These are phyloP conservation scores for Zoysia pacifica DNA, from an alignment of 176 grass and related monocot genomes.

Conservation along the genomic window DNA sequence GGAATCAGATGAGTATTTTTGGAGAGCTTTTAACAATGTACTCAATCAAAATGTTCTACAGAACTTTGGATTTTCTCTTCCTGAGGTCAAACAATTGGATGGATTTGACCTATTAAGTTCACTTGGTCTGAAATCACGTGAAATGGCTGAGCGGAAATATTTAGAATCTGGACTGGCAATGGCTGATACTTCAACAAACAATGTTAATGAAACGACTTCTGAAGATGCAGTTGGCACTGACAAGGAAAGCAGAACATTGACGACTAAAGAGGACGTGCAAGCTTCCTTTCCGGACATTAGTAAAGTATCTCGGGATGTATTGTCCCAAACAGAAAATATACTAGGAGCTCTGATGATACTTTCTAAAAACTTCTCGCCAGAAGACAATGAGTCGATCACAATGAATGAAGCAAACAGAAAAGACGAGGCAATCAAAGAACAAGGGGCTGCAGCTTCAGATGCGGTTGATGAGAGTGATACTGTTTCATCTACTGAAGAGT, in stretches of 20 bases:
- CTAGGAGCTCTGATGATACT: constrained; percentile 89
- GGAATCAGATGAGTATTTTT: constrained; percentile 74
- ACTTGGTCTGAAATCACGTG: constrained; percentile 60
- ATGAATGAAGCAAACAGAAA: constrained; percentile 34
- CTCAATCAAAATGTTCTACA: constrained; percentile 67
- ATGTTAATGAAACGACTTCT: constrained; percentile 39
- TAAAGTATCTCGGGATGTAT: constrained; percentile 74
- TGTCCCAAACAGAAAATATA: constrained; percentile 90
- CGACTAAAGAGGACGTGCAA: constrained; percentile 29
- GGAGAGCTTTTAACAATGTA: constrained; percentile 68
- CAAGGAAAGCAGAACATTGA: constrained; percentile 35
- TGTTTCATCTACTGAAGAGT: constrained; percentile 36
- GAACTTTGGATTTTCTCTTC: constrained; percentile 85
- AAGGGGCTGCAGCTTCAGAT: constrained; percentile 44
- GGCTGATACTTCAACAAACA: constrained; percentile 40
- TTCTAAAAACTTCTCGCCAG: constrained; percentile 59
- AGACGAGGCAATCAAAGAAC: constrained; percentile 35
- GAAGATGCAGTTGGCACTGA: constrained; percentile 36
- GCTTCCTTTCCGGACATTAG: constrained; percentile 75
- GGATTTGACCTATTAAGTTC: constrained; percentile 75
- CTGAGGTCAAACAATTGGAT: constrained; percentile 77
- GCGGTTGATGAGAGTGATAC: constrained; percentile 32
- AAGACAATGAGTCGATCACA: constrained; percentile 38
- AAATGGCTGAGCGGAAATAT: constrained; percentile 75
- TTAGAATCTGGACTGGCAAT: constrained; percentile 77